A percentile compares a stretch with the other conserved stretches of the same genome.
These are phyloP conservation scores for Coprinopsis strossmayeri DNA, from an alignment of 768 basidiomycete genomes.

Conservation along the genomic window DNA sequence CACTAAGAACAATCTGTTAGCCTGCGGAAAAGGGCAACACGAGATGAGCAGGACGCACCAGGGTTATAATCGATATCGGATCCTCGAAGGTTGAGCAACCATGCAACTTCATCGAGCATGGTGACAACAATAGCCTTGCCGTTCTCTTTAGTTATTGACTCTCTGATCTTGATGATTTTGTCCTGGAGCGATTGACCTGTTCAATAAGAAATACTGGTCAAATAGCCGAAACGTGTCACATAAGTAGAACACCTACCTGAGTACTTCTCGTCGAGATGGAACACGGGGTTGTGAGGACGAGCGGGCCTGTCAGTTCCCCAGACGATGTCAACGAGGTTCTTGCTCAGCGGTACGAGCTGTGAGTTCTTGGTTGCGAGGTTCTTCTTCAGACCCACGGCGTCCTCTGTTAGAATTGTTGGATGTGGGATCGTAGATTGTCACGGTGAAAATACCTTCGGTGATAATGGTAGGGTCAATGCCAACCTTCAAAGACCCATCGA, in stretches of 20 bases:
- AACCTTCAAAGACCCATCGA: slow-evolving; percentile 53
- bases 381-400: slow-evolving; percentile 57
- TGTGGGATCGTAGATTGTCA: background rate
- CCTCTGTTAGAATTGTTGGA: slow-evolving; percentile 31
- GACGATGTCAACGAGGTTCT: slow-evolving; percentile 74
- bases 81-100: slow-evolving; percentile 90
- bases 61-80: slow-evolving; percentile 87
- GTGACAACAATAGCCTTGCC: slow-evolving; percentile 72
- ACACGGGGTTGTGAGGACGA: slow-evolving; percentile 61
- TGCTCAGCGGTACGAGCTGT: slow-evolving; percentile 52
- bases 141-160: slow-evolving; percentile 57
- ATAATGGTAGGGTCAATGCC: slow-evolving; percentile 83
- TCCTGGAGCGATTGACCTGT: slow-evolving; percentile 52
- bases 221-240: too few species aligned
- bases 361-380: slow-evolving; percentile 50
- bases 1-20: slow-evolving; percentile 35
- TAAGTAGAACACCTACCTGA: slow-evolving; percentile 55
- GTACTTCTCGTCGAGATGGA: slow-evolving; percentile 67
- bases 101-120: slow-evolving; percentile 93
- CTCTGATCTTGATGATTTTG: slow-evolving; percentile 65
- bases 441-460: slow-evolving; percentile 42
- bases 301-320: slow-evolving; percentile 66
- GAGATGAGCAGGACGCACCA: slow-evolving; percentile 26
- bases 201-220: too few species aligned
- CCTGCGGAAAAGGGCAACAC: background rate